Conservation (phyloP, 768 basidiomycete genomes). For the Clitopilus hobsonii region DNA sequence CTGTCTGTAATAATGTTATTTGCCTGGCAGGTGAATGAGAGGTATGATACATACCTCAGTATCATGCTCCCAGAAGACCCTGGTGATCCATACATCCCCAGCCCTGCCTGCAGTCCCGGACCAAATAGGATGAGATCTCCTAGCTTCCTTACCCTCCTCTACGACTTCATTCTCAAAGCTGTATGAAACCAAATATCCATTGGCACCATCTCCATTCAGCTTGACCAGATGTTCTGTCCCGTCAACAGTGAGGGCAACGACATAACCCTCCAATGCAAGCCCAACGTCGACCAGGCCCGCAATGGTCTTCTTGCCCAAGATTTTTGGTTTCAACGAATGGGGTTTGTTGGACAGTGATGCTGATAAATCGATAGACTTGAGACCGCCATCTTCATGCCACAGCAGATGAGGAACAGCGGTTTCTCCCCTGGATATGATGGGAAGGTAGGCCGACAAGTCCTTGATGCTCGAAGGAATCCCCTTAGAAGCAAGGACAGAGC, state of each 20-base stretch:
- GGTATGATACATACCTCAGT: conserved; percentile 33
- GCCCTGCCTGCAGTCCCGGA: conserved; percentile 5
- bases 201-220: conserved; percentile 37
- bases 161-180: not conserved
- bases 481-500: conserved; percentile 41
- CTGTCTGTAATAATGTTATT: conserved; percentile 34
- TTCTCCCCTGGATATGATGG: not conserved
- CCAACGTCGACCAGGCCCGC: conserved; percentile 57
- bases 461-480: conserved; percentile 50
- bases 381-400: conserved; percentile 49
- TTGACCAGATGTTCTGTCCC: conserved; percentile 55
- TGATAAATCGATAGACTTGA: conserved; percentile 47
- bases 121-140: conserved; percentile 9
- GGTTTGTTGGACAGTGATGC: conserved; percentile 49
- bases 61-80: conserved; percentile 53
- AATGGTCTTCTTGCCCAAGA: conserved; percentile 35
- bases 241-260: conserved; percentile 55
- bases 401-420: conserved; percentile 30
- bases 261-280: conserved; percentile 46
- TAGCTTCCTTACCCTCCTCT: conserved; percentile 1
- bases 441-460: conserved; percentile 28
- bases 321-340: conserved; percentile 16
- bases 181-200: conserved; percentile 44
- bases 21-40: conserved; percentile 3
- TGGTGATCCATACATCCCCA: conserved; percentile 10